Evolutionary conservation across 306 rosid genomes (phyloP).

Genomic region (Astragalus membranaceus): DNA sequence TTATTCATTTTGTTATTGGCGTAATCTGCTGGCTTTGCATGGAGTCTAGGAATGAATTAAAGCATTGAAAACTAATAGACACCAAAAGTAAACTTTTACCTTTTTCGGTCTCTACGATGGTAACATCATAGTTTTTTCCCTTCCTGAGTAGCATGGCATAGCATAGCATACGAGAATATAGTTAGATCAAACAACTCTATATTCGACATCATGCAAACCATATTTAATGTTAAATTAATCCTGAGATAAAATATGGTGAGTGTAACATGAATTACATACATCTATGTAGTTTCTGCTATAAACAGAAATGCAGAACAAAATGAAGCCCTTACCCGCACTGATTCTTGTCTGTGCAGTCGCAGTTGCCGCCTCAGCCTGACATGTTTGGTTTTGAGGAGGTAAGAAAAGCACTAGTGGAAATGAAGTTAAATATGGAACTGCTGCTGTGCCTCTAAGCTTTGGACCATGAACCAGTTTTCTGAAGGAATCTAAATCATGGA

Average conservation of each 20-base stretch:
- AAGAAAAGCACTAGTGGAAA: neutral
- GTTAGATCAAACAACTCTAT: neutral
- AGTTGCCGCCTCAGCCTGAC: conserved; percentile 50
- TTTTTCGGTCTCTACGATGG: conserved; percentile 50
- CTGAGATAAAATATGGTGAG: neutral
- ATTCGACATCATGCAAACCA: neutral
- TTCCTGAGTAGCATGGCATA: conserved; percentile 47
- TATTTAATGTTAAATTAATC: neutral
- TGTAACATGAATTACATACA: neutral
- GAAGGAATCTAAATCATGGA: conserved; percentile 51
- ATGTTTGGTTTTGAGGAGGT: conserved; percentile 32
- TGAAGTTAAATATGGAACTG: conserved; percentile 13
- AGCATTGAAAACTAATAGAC: neutral
- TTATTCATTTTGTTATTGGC: neutral
- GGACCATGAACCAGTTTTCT: conserved; percentile 29
- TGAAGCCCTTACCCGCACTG: conserved; percentile 57
- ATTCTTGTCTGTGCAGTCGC: conserved; percentile 58
- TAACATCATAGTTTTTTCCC: conserved; percentile 56
- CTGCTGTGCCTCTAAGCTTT: conserved; percentile 29
- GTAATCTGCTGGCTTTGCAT: neutral
- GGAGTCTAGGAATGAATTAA: neutral
- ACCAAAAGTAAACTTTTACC: conserved; percentile 32
- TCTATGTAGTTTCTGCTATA: no score
- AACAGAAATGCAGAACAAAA: neutral
- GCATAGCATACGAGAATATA: neutral